Base-by-base conservation (phyloP, 495 filamentous ascomycete species). In the Penicillium ochrochloron region DNA sequence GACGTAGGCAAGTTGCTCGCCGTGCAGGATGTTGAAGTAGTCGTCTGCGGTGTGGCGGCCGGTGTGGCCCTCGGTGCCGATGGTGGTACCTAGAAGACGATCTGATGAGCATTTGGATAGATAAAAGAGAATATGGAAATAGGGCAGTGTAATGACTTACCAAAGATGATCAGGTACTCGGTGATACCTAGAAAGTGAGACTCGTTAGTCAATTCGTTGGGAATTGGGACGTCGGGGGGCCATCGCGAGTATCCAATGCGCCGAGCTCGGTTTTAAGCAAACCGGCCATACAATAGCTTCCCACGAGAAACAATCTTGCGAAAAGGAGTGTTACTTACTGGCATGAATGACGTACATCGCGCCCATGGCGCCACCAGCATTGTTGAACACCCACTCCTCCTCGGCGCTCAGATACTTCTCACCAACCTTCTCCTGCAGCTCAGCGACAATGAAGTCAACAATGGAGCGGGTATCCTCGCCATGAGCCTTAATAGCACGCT, bases 301-400 rank as follows among this genome's bases (percentile, higher is more conserved):
- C 3, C 44, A 41, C n/a, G n/a, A n/a, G n/a, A n/a, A n/a, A n/a
- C n/a, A n/a, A n/a, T n/a, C n/a, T n/a, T 41, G 42, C 0, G 2
- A 0, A 19, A 46, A 6, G 11, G n/a, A 10, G 10, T 0, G 0
- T 21, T 48, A 78, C 83, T 65, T 70, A 89, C 88, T 91, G 65
- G 92, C 90, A 72, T 95, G 92, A 71, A 95, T 89, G 65, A 95
- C 89, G 69, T 92, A 92, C 92, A 95, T 94, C 66, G 86, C 88
- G 59, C 92, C 92, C 92, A 95, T 94, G 59, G 92, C 92, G 62
- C 90, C 90, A 66, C 90, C 89, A 63, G 90, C 90, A 63, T 92
- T 92, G 82, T 84, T 85, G 67, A 82, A 82, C 10, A 81, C 79
- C 80, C 80, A 82, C 66, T 82, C 80, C 71, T 82, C 73, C 37